Evolutionary conservation across 768 basidiomycete genomes (phyloP), one percentile per base, ranked within the genome.

Genomic region (Suillus weaverae): DNA sequence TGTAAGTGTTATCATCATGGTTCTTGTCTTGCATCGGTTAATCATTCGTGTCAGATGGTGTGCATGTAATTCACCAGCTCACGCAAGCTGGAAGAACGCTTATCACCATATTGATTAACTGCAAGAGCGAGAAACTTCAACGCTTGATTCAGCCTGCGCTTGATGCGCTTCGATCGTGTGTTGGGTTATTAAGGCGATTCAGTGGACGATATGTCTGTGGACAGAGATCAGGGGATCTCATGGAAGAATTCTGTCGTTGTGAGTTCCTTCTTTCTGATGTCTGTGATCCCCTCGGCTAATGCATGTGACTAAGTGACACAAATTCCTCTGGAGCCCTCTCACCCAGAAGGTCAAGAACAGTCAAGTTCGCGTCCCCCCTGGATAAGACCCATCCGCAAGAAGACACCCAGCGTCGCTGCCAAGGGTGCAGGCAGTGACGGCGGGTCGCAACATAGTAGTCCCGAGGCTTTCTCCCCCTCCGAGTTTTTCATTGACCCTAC

Each of bases 171-270:
- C 85, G 93, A 53, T 94, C 92, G 4, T 97, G 94, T 71, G 91
- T 97, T 9, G 90, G 90, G 5, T 81, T 97, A n/a, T 77, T 97
- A 64, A 80, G 93, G 63, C 83, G 94, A 41, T 97, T 97, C 77
- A 95, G 93, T 69, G 92, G 91, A 67, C 85, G 94, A 54, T 97
- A 97, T 78, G 87, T 97, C 26, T 97, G 95, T 73, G 95, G 95
- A 2, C 85, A 94, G 50, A 82, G 95, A 60, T 94, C 91, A 54
- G 94, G 94, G 35, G 95, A 97, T 77, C 83, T 97, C 50, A 90
- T 97, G 85, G 95, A 97, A 73, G 95, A 97, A 75, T 95, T 96
- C 75, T 97, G 95, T 79, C 87, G 95, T 74, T 77, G 94, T 90
- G 67, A 76, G 81, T 81, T 18, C 61, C 66, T 48, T 62, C 26